A percentile compares a stretch with the other conserved stretches of the same genome.
phyloP scores from a whole-genome alignment of 768 basidiomycete genomes.

The Calocera viscosa region DNA sequence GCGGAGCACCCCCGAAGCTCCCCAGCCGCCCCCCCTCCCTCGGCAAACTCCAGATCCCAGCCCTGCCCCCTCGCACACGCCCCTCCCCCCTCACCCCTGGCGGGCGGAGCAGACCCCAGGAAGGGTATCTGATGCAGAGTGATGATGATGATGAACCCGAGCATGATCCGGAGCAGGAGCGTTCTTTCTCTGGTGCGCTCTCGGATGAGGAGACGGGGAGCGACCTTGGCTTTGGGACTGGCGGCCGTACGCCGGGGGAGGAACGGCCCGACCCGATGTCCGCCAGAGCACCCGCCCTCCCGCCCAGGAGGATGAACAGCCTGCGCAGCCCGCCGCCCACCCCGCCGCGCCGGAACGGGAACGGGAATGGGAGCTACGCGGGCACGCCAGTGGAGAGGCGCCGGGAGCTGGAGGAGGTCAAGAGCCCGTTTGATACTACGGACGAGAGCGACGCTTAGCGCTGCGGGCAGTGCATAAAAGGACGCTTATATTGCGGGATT shows the following conservation, averaged over 20 bases:
- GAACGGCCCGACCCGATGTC: neutral
- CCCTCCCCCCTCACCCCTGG: neutral
- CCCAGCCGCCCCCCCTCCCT: neutral
- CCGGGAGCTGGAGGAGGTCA: neutral
- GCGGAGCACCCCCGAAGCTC: neutral
- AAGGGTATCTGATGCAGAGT: neutral
- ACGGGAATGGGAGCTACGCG: neutral
- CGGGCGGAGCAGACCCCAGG: neutral
- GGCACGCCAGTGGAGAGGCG: neutral
- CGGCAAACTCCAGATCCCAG: neutral
- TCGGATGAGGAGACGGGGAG: too few relatives aligned
- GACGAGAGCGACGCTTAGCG: neutral
- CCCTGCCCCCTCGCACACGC: neutral
- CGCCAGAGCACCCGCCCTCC: neutral
- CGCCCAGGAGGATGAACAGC: neutral
- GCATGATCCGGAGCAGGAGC: neutral
- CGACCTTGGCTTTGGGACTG: neutral
- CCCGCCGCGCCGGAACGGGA: neutral
- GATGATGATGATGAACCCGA: neutral
- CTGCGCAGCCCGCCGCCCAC: neutral
- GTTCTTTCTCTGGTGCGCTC: neutral
- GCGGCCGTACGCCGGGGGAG: neutral
- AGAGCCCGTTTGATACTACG: conserved; percentile 1
- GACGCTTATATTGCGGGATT: neutral
- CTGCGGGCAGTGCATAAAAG: neutral